These are phyloP conservation scores for Calocybe gangraenosa DNA, from an alignment of 768 basidiomycete species.

Conservation along the genomic window DNA sequence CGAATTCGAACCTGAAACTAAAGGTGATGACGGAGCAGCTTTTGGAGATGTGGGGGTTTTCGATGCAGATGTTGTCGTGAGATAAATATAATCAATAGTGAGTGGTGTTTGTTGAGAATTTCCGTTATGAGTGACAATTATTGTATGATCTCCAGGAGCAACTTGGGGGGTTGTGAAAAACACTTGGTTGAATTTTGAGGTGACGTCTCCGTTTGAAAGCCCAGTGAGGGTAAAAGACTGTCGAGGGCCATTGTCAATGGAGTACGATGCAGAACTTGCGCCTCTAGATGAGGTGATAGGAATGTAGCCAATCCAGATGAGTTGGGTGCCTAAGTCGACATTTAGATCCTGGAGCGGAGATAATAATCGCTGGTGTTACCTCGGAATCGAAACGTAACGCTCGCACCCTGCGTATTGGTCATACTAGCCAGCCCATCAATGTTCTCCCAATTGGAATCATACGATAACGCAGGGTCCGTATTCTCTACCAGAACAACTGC, in stretches of 20 bases:
- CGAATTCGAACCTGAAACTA: no score
- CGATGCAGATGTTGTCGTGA: background rate
- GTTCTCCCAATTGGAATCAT: conserved; percentile 4
- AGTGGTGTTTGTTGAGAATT: conserved; percentile 20
- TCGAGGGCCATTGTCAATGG: conserved; percentile 2
- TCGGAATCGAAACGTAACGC: background rate
- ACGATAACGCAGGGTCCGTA: conserved; percentile 1
- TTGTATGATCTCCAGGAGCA: conserved; percentile 9
- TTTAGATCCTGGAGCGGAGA: background rate
- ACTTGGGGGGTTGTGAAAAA: conserved; percentile 14
- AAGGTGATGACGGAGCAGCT: no score
- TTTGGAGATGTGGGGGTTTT: no score
- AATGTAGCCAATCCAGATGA: background rate
- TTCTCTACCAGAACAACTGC: conserved; percentile 1
- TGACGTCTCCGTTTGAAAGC: background rate
- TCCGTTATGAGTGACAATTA: conserved; percentile 11
- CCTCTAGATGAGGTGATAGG: background rate
- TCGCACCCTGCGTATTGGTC: conserved; percentile 1
- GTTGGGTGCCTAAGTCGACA: background rate
- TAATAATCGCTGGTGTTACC: background rate
- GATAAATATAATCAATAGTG: conserved; percentile 18
- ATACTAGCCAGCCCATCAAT: background rate
- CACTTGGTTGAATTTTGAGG: conserved; percentile 9
- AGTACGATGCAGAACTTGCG: conserved; percentile 2
- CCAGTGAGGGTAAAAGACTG: background rate